Conservation (phyloP, 2,329 filamentous ascomycete species). For the Stagonosporopsis cucurbitacearum region DNA sequence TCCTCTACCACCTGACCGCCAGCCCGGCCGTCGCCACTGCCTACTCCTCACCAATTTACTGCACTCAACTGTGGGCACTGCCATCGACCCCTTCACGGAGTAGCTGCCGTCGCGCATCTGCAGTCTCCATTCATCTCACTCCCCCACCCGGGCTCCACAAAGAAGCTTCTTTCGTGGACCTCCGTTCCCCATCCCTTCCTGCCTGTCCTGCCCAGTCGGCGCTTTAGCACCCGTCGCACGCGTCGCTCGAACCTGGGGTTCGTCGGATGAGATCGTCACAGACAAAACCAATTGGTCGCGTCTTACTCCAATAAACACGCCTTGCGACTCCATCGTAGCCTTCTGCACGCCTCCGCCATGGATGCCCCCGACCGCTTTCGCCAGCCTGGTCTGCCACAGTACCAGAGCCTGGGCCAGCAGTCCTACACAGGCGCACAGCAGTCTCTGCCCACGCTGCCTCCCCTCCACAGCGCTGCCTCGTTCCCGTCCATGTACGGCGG, state of each 20-base stretch:
- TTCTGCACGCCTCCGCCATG: conserved; percentile 32
- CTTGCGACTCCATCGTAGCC: conserved; percentile 15
- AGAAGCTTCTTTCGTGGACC: conserved; percentile 39
- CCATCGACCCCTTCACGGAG: conserved; percentile 27
- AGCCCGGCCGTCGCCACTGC: conserved; percentile 25
- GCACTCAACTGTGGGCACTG: conserved; percentile 26
- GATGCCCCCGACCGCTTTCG: conserved; percentile 46
- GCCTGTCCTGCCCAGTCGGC: conserved; percentile 34
- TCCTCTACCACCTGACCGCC: conserved; percentile 25
- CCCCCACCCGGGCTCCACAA: conserved; percentile 47
- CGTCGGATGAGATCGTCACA: conserved; percentile 43
- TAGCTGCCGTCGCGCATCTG: conserved; percentile 32
- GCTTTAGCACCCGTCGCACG: conserved; percentile 34
- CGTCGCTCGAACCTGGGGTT: conserved; percentile 29
- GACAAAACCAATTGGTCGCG: conserved; percentile 43
- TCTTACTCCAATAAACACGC: conserved; percentile 29
- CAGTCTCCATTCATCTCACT: conserved; percentile 28
- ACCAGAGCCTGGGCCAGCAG: conserved; percentile 41
- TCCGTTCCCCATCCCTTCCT: conserved; percentile 35
- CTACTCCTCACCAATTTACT: conserved; percentile 21
- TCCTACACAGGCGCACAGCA: conserved; percentile 40
- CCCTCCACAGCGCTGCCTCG: conserved; percentile 41
- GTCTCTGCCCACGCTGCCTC: conserved; percentile 45
- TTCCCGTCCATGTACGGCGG: conserved; percentile 43
- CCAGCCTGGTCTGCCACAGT: conserved; percentile 44